Evolutionary conservation across 768 basidiomycete species (phyloP).

Genomic region (Lepiota venenata): DNA sequence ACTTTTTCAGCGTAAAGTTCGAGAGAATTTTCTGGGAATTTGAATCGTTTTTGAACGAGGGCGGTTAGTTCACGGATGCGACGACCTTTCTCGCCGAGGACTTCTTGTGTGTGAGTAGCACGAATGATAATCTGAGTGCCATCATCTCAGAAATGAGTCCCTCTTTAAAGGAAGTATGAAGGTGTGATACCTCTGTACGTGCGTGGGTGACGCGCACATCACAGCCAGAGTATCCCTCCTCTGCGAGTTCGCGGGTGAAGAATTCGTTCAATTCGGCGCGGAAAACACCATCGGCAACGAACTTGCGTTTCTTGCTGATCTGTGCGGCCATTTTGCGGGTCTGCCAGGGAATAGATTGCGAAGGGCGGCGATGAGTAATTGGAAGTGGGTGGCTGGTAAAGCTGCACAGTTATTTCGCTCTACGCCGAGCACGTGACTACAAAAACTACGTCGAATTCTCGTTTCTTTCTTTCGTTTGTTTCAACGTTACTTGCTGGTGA

Average conservation of each 20-base stretch:
- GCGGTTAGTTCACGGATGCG: constrained; percentile 98
- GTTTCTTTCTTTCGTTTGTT: background rate
- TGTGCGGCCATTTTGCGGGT: constrained; percentile 62
- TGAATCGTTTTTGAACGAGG: constrained; percentile 99
- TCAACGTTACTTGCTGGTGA: constrained; percentile 23
- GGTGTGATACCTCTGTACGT: constrained; percentile 80
- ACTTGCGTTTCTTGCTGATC: constrained; percentile 99
- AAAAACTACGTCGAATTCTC: background rate
- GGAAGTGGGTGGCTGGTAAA: constrained; percentile 26
- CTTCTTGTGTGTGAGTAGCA: constrained; percentile 98
- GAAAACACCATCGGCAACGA: constrained; percentile 98
- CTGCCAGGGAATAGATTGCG: background rate
- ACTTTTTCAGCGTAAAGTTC: constrained; percentile 99
- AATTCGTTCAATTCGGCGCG: constrained; percentile 99
- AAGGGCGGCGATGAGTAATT: constrained; percentile 7
- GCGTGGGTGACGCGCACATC: constrained; percentile 99
- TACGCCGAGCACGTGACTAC: constrained; percentile 25
- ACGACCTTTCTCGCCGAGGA: constrained; percentile 98
- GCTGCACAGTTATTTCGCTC: constrained; percentile 28
- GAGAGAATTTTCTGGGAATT: constrained; percentile 98
- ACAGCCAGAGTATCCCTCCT: constrained; percentile 99
- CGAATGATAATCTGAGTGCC: constrained; percentile 89
- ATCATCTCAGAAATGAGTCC: constrained; percentile 4
- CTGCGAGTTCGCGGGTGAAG: constrained; percentile 96
- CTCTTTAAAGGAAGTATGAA: background rate